Conservation (phyloP, 176 grass and related monocot species). For the Aegilops umbellulata region DNA sequence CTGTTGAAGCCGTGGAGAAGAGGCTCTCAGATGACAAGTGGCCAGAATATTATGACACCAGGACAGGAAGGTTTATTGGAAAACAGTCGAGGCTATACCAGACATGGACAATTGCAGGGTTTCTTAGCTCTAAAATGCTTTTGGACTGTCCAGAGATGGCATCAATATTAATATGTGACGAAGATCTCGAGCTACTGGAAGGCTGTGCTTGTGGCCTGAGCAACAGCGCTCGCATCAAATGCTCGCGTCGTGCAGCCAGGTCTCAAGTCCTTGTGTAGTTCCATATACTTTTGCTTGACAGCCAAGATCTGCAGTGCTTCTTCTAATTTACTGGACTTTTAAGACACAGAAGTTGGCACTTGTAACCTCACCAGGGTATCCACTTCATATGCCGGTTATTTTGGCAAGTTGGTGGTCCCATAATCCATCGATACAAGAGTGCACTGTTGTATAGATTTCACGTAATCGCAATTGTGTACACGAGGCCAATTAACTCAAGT, state of each 20-base stretch:
- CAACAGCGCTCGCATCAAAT: constrained; percentile 85
- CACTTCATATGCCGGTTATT: constrained; percentile 34
- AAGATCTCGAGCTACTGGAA: constrained; percentile 95
- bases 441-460: constrained; percentile 34
- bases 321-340: constrained; percentile 13
- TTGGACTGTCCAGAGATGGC: constrained; percentile 73
- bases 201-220: constrained; percentile 80
- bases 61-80: constrained; percentile 82
- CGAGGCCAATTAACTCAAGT: constrained; percentile 24
- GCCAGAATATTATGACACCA: constrained; percentile 94
- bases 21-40: constrained; percentile 82
- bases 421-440: constrained; percentile 35
- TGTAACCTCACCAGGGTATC: constrained; percentile 21
- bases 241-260: constrained; percentile 72
- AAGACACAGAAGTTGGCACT: not conserved
- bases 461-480: not conserved
- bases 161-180: constrained; percentile 76
- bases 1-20: constrained; percentile 79
- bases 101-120: constrained; percentile 94
- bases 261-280: constrained; percentile 88
- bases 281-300: constrained; percentile 18
- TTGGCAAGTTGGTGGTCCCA: constrained; percentile 36
- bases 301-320: not conserved
- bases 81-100: constrained; percentile 87
- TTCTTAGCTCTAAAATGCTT: constrained; percentile 81